phyloP scores from a whole-genome alignment of 1,284 basidiomycete species.

The Tremellales sp. region DNA sequence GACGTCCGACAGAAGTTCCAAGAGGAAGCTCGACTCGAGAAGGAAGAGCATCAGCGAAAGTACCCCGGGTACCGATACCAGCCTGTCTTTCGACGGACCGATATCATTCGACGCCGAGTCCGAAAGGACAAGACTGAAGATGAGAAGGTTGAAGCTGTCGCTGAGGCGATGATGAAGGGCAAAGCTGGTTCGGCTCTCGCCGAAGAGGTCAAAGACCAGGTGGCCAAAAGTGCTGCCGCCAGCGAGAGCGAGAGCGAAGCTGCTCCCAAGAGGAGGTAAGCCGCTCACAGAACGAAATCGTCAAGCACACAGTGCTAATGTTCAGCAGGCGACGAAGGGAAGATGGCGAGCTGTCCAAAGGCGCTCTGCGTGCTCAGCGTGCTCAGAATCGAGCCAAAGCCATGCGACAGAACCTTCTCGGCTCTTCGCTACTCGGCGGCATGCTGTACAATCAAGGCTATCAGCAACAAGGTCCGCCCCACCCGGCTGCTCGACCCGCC shows the following conservation, averaged over 20 bases:
- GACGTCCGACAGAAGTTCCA: slow-evolving; percentile 40
- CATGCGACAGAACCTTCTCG: slow-evolving; percentile 40
- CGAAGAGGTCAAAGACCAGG: slow-evolving; percentile 36
- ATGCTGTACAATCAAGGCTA: slow-evolving; percentile 3
- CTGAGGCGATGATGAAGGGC: slow-evolving; percentile 40
- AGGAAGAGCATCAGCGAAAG: slow-evolving; percentile 42
- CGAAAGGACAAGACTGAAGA: slow-evolving; percentile 44
- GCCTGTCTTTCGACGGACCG: slow-evolving; percentile 40
- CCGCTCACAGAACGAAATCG: not conserved
- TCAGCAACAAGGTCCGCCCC: not conserved
- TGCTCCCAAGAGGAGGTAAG: slow-evolving; percentile 9
- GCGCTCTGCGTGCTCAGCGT: slow-evolving; percentile 38
- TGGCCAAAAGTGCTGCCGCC: slow-evolving; percentile 19
- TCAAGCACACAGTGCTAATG: not conserved
- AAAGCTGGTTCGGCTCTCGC: slow-evolving; percentile 37
- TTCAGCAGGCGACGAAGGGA: slow-evolving; percentile 29
- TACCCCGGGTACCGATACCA: slow-evolving; percentile 47
- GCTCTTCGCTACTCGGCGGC: slow-evolving; percentile 26
- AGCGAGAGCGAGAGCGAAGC: slow-evolving; percentile 20
- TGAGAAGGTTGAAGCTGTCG: slow-evolving; percentile 44
- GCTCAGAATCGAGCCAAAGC: slow-evolving; percentile 36
- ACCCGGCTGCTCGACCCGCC: not conserved
- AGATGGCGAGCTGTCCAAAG: slow-evolving; percentile 41
- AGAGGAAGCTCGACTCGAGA: slow-evolving; percentile 39
- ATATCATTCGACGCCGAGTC: slow-evolving; percentile 43